Evolutionary conservation across 208 protist species (phyloP).

Genomic region (Trypanosoma lewisi): DNA sequence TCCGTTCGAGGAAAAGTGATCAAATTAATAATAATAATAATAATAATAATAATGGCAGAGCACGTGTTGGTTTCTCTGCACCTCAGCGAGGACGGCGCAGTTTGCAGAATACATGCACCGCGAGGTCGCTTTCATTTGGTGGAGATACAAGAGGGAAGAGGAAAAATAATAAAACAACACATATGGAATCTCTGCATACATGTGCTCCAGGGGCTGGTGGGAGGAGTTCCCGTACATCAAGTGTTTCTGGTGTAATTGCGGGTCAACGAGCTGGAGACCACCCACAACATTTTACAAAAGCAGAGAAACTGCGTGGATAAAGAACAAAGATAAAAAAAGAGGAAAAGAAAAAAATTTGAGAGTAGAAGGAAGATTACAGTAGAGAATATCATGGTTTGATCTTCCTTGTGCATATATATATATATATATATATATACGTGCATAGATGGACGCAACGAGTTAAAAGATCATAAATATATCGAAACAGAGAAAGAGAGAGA

Average conservation of each 20-base stretch:
- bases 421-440: too few relatives aligned
- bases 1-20: neutral
- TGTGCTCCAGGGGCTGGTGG: neutral
- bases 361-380: neutral
- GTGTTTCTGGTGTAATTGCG: neutral
- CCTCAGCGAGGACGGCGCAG: neutral
- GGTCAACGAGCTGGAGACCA: neutral
- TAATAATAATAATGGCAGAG: too few relatives aligned
- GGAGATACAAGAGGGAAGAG: too few relatives aligned
- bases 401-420: too few relatives aligned
- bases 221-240: constrained; percentile 1
- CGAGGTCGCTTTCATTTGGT: neutral
- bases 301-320: constrained; percentile 1
- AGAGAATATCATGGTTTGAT: neutral
- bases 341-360: neutral
- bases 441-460: too few relatives aligned
- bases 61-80: neutral
- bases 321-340: constrained; percentile 6
- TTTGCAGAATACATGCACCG: neutral
- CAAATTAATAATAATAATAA: neutral
- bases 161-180: too few relatives aligned
- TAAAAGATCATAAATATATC: too few relatives aligned
- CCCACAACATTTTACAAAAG: neutral
- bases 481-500: too few relatives aligned
- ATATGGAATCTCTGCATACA: too few relatives aligned